phyloP scores from a whole-genome alignment of 148 eudicot genomes.

The Amaranthus cruentus region DNA sequence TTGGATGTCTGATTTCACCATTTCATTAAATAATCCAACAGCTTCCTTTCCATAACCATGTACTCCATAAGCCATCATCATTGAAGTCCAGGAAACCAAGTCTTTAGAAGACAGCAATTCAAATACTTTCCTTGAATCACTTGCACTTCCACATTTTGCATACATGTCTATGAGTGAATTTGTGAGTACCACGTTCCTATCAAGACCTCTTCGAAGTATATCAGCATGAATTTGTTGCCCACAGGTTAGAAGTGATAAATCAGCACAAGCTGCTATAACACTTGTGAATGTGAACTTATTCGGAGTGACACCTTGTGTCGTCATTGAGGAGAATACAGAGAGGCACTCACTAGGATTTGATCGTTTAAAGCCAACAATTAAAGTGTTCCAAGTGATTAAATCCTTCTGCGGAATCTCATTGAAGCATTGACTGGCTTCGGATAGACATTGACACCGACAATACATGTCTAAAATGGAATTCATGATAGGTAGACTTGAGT shows the following conservation, averaged over 20 bases:
- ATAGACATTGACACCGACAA: slow-evolving; percentile 48
- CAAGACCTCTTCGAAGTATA: slow-evolving; percentile 56
- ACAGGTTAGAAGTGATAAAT: slow-evolving; percentile 49
- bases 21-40: slow-evolving; percentile 54
- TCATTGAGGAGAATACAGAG: slow-evolving; percentile 55
- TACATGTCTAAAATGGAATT: slow-evolving; percentile 91
- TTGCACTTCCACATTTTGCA: slow-evolving; percentile 78
- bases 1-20: slow-evolving; percentile 49
- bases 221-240: slow-evolving; percentile 78
- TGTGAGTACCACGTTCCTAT: slow-evolving; percentile 46
- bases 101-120: slow-evolving; percentile 41
- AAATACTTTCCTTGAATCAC: slow-evolving; percentile 57
- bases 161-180: slow-evolving; percentile 91
- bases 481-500: slow-evolving; percentile 70
- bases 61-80: slow-evolving; percentile 83
- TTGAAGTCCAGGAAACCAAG: slow-evolving; percentile 88
- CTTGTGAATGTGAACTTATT: slow-evolving; percentile 74
- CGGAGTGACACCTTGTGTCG: slow-evolving; percentile 49
- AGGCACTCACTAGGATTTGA: slow-evolving; percentile 50
- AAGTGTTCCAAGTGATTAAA: slow-evolving; percentile 84
- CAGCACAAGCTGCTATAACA: slow-evolving; percentile 71
- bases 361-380: slow-evolving; percentile 75
- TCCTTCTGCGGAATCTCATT: slow-evolving; percentile 57
- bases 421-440: slow-evolving; percentile 70
- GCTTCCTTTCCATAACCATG: slow-evolving; percentile 80